These are phyloP conservation scores for Uronychia binucleata DNA, from an alignment of 73 alveolate species.

Conservation along the genomic window DNA sequence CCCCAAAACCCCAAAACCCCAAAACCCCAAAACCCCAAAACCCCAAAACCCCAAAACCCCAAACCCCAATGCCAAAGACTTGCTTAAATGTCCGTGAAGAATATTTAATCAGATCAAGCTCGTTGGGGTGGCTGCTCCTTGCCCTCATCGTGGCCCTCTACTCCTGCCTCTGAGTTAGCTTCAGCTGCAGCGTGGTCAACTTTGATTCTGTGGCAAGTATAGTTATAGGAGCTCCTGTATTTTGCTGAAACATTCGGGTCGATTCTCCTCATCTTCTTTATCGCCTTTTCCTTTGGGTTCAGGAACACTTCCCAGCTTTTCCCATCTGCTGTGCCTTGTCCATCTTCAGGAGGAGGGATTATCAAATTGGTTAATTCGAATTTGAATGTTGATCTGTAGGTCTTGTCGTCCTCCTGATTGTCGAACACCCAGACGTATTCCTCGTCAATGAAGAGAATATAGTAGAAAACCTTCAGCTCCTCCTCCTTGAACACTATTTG, in stretches of 20 bases:
- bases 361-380: slow-evolving; percentile 42
- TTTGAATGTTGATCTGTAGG: slow-evolving; percentile 36
- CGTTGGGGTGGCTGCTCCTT: neutral
- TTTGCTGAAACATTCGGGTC: slow-evolving; percentile 19
- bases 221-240: slow-evolving; percentile 44
- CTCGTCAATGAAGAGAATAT: slow-evolving; percentile 41
- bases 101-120: neutral
- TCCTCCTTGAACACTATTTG: slow-evolving; percentile 19
- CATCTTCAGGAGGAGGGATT: slow-evolving; percentile 4
- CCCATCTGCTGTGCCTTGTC: slow-evolving; percentile 33
- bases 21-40: too few species aligned
- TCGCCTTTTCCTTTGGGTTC: slow-evolving; percentile 14
- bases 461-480: slow-evolving; percentile 26
- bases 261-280: slow-evolving; percentile 27
- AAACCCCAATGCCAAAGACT: too few species aligned
- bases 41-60: too few species aligned
- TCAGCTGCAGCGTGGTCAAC: slow-evolving; percentile 2
- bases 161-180: neutral
- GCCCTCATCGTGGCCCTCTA: slow-evolving; percentile 5
- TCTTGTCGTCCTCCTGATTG: slow-evolving; percentile 35
- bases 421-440: slow-evolving; percentile 56
- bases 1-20: too few species aligned
- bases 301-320: slow-evolving; percentile 29
- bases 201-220: neutral
- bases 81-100: too few species aligned